A percentile compares a stretch with the other conserved stretches of the same genome.
Evolutionary conservation across 169 alveolate genomes (phyloP).

Genomic region (Cyclospora cayetanensis): DNA sequence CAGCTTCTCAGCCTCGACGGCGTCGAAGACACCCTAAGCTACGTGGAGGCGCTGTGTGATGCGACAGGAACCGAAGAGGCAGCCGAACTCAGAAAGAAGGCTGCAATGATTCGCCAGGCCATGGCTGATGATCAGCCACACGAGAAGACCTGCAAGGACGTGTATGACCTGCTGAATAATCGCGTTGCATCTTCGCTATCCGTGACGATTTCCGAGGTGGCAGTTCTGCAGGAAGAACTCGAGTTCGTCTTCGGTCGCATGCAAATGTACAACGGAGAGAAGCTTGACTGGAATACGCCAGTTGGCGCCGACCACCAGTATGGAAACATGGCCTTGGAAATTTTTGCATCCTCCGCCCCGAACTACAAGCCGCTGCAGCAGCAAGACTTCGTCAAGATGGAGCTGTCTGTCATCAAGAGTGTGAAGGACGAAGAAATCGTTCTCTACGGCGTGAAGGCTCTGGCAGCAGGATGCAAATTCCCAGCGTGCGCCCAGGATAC

Average conservation of each 20-base stretch:
- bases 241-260: constrained; percentile 66
- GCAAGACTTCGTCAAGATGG: constrained; percentile 70
- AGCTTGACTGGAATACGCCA: constrained; percentile 54
- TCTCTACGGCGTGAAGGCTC: constrained; percentile 70
- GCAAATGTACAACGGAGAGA: constrained; percentile 64
- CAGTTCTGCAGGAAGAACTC: constrained; percentile 66
- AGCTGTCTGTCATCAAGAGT: constrained; percentile 58
- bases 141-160: constrained; percentile 73
- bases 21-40: constrained; percentile 57
- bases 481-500: constrained; percentile 72
- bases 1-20: constrained; percentile 67
- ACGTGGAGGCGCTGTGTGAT: constrained; percentile 34
- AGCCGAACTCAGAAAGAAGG: constrained; percentile 53
- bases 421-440: constrained; percentile 67
- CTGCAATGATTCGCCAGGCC: constrained; percentile 74
- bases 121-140: constrained; percentile 74
- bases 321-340: constrained; percentile 71
- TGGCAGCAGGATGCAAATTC: constrained; percentile 54
- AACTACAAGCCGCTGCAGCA: constrained; percentile 68
- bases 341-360: constrained; percentile 52
- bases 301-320: constrained; percentile 73
- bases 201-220: constrained; percentile 68
- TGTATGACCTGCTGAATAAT: constrained; percentile 60
- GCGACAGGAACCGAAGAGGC: constrained; percentile 56
- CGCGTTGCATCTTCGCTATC: constrained; percentile 66